Percentiles rank a stretch among this genome's conserved stretches.
Evolutionary conservation across 2,329 filamentous ascomycete species (phyloP).

Genomic region (Fusarium pseudonygamai): DNA sequence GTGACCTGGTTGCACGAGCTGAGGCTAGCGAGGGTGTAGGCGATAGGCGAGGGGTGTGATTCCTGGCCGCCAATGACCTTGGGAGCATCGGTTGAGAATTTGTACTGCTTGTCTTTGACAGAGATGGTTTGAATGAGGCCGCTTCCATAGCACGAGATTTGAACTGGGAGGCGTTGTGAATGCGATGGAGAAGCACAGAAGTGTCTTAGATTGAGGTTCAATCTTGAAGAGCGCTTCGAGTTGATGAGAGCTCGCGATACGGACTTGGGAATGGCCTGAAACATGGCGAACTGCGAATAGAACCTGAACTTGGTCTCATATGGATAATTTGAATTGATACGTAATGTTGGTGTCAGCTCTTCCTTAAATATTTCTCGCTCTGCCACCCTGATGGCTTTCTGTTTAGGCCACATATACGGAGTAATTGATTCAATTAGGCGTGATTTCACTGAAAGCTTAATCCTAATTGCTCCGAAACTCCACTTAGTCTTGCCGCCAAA

Average conservation of each 20-base stretch:
- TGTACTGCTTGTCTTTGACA: background rate
- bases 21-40: background rate
- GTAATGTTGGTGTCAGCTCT: no score
- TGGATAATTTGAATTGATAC: background rate
- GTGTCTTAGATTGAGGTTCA: background rate
- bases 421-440: no score
- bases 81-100: background rate
- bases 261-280: fast-evolving
- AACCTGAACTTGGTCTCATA: fast-evolving
- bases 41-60: fast-evolving
- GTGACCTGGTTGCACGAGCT: background rate
- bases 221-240: background rate
- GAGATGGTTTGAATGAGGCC: background rate
- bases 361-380: no score
- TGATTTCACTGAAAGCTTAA: no score
- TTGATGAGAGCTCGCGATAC: background rate
- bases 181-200: background rate
- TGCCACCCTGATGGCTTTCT: no score
- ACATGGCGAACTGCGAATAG: background rate
- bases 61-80: background rate
- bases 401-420: no score
- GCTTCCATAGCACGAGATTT: background rate
- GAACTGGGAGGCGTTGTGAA: background rate
- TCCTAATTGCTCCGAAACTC: no score
- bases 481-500: no score